Percentiles rank a stretch among this genome's conserved stretches.
Evolutionary conservation across 768 basidiomycete species (phyloP).

Genomic region (Kwoniella newhampshirensis): DNA sequence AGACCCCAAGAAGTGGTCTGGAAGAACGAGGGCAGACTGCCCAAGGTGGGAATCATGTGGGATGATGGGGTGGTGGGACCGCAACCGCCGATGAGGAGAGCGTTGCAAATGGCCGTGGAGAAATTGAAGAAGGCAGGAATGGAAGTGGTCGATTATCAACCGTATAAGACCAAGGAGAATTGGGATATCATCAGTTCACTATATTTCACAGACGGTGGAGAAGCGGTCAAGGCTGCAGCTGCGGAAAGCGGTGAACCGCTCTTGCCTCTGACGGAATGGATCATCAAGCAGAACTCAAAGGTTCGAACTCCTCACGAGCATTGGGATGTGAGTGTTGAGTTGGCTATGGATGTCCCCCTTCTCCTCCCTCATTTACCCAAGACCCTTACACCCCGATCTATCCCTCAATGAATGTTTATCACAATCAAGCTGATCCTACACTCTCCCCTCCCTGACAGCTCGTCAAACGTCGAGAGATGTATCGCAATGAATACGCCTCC

Average conservation of each 20-base stretch:
- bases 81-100: constrained; percentile 29
- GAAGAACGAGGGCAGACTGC: constrained; percentile 3
- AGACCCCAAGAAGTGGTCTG: constrained; percentile 8
- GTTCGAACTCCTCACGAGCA: constrained; percentile 8
- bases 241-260: constrained; percentile 28
- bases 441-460: constrained; percentile 16
- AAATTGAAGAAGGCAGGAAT: constrained; percentile 12
- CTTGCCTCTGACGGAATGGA: constrained; percentile 37
- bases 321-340: constrained; percentile 19
- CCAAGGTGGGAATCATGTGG: constrained; percentile 34
- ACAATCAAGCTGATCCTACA: not conserved
- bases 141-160: constrained; percentile 13
- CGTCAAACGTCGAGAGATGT: constrained; percentile 16
- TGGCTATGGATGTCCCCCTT: not conserved
- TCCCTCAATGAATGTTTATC: too few relatives aligned
- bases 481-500: constrained; percentile 14
- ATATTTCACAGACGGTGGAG: constrained; percentile 35
- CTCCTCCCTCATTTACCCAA: too few relatives aligned
- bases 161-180: constrained; percentile 5
- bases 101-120: constrained; percentile 54
- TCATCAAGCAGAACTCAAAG: constrained; percentile 18
- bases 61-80: constrained; percentile 41
- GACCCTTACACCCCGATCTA: too few relatives aligned
- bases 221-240: not conserved
- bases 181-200: constrained; percentile 27